Evolutionary conservation across 1,139 yeast species (phyloP), one percentile per base, ranked within the genome.

Genomic region (Debaryomycetaceae sp.): DNA sequence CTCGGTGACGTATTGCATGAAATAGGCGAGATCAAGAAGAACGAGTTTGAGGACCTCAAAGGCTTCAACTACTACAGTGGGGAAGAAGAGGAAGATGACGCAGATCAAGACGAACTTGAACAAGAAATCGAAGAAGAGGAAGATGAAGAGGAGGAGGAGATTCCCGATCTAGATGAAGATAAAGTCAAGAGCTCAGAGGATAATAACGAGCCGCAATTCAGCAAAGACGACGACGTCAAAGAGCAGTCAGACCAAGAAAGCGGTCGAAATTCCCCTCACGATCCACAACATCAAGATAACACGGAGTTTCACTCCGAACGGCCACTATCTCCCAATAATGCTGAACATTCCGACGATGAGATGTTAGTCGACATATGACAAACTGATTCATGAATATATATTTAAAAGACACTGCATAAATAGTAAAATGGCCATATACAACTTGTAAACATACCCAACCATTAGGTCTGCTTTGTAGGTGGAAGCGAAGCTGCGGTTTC

Each of bases 1-100:
- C 58, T 75, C 41, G 51, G 57, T 3, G 58, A 56, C 11, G 65
- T 74, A 5, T 55, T 66, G 31, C 59, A 54, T 5, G 62, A 62
- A 29, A 67, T 74, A 6, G 69, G 63, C 37, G 50, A 55, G 23
- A 62, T 72, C 27, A 63, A 64, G 39, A 49, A 45, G 38, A 56
- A 53, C 43, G 69, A 63, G 40, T 44, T 50, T 37, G 65, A 61
- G 37, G 59, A 55, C 23, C 52, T 50, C 45, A 50, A 49, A 37
- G 52, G 53, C 36, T 53, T 50, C 39, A 57, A 51, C 24, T 53
- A 49, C 22, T 49, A 49, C n/a, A 38, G 42, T n/a, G 52, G 48
- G 7, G 53, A 50, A 24, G 49, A 42, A 5, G 52, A 48, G 14
- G 51, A 43, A 8, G 55, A 45, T 20, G 55, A 49, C 8, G 52